Percentiles rank a stretch among this genome's conserved stretches.
Evolutionary conservation across 768 basidiomycete species (phyloP).

Genomic region (Phallus indusiatus): DNA sequence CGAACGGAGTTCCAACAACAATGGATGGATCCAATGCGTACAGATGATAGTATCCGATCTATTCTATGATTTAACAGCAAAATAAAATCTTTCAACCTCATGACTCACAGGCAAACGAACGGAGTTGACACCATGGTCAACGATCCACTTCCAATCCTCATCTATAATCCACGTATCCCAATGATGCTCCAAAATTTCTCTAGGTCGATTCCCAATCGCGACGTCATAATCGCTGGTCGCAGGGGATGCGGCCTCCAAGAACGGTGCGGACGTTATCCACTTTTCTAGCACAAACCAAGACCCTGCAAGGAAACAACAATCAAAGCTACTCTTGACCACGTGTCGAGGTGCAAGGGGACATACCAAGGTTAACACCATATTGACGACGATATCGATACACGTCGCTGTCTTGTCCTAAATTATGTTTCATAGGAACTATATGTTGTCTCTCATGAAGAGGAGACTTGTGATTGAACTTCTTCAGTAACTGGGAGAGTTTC

Average conservation of each 20-base stretch:
- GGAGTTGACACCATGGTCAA: constrained; percentile 43
- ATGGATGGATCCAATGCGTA: constrained; percentile 50
- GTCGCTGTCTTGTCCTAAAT: constrained; percentile 10
- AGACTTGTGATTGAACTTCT: neutral
- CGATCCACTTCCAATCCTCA: constrained; percentile 47
- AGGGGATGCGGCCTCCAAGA: constrained; percentile 39
- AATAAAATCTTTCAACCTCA: neutral
- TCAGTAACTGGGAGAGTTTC: neutral
- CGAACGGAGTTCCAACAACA: constrained; percentile 58
- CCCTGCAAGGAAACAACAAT: constrained; percentile 34
- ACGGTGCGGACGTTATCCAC: constrained; percentile 62
- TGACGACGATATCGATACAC: constrained; percentile 59
- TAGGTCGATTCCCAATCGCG: constrained; percentile 40
- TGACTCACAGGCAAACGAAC: constrained; percentile 49
- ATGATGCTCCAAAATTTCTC: constrained; percentile 34
- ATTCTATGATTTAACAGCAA: neutral
- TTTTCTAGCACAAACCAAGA: constrained; percentile 74
- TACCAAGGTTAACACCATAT: constrained; percentile 76
- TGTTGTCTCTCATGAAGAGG: neutral
- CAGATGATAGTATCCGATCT: constrained; percentile 72
- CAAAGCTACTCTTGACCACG: constrained; percentile 10
- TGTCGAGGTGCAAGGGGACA: constrained; percentile 15
- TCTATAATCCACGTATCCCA: constrained; percentile 49
- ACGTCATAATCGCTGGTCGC: constrained; percentile 52
- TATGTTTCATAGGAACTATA: neutral